Evolutionary conservation across 2,329 filamentous ascomycete species (phyloP), one percentile per base, ranked within the genome.

Genomic region (Diaporthe nobilis): DNA sequence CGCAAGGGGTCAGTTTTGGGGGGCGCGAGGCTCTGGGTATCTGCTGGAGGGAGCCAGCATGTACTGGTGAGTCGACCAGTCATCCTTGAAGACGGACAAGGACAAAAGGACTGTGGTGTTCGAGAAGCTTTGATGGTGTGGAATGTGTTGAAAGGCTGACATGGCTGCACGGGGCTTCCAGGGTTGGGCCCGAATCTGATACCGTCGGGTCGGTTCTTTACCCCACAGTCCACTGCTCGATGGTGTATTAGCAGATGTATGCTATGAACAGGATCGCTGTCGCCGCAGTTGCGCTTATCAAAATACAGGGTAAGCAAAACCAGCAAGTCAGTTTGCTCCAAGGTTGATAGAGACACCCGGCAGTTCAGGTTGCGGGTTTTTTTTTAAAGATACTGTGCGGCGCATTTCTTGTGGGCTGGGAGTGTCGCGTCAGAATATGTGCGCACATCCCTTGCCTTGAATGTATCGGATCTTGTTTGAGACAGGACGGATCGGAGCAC

Each of bases 191-290:
- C 65, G n/a, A 55, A n/a, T 39, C 49, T 70, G 65, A 70, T 68
- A 70, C 65, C 65, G 65, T 53, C 49, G 65, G 65, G 65, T 70
- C 65, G 65, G 65, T 70, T 67, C n/a, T 55, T 55, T 70, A 70
- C 65, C 65, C 65, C 65, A 70, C 65, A 68, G 47, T 51, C 22
- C 22, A 34, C 31, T 51, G 44, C 34, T 42, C 1, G 22, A 7
- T 68, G 28, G 63, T 37, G 65, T 25, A 20, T 55, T 42, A 42
- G 65, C 49, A 70, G 65, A 28, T 4, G 51, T 2, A 3, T 70
- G 22, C 28, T 70, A 20, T 70, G 65, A 15, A 42, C 49, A 70
- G 65, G 65, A 70, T 55, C 31, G 49, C 37, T 39, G 49, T 55
- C 22, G 49, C 65, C 65, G 49, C 47, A 12, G 31, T 39, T 31